Base-by-base conservation (phyloP, 495 filamentous ascomycete genomes). In the Darksidea phi region DNA sequence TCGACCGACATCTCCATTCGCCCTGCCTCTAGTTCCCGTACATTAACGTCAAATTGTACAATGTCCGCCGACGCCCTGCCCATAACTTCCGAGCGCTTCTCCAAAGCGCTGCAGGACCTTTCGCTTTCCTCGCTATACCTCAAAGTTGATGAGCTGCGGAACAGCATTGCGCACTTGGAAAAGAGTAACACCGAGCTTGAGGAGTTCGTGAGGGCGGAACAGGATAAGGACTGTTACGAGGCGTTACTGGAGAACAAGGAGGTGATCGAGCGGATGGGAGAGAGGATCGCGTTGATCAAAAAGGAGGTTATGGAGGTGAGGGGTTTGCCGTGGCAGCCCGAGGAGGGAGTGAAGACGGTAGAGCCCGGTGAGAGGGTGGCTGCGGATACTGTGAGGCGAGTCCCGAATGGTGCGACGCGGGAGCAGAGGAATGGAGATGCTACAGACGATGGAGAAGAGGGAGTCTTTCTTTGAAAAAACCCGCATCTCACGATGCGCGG, bases 81-180 rank as follows among this genome's bases (percentile, higher is more conserved):
- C 34, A 89, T 90, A 59, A 66, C 85, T 48, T 73, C 85, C 23
- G 67, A 78, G 28, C 78, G 77, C 66, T 89, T 91, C 78, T 84
- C 88, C 61, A 77, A 79, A 70, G 91, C 91, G 13, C 80, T 96
- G 60, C 73, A 79, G 64, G 83, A 86, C 63, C 85, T 96, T 24
- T 81, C 88, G 37, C 74, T 92, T 67, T 80, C 81, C 57, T 76
- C 79, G 42, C 81, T 96, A 42, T 86, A 91, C 76, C 75, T 83
- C 73, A 96, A 96, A 79, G 84, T 85, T 63, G 80, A 84, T 64
- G 91, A 96, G 71, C 78, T 96, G 41, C 84, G 82, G 70, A 95
- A 95, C 78, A 85, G 81, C 52, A 89, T 94, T 71, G 78, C 83
- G 8, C 91, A 96, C 71, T 87, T 96, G 20, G 78, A 84, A 55